Evolutionary conservation across 805 yeast genomes (phyloP).

Genomic region (Yamadazyma endophytica): DNA sequence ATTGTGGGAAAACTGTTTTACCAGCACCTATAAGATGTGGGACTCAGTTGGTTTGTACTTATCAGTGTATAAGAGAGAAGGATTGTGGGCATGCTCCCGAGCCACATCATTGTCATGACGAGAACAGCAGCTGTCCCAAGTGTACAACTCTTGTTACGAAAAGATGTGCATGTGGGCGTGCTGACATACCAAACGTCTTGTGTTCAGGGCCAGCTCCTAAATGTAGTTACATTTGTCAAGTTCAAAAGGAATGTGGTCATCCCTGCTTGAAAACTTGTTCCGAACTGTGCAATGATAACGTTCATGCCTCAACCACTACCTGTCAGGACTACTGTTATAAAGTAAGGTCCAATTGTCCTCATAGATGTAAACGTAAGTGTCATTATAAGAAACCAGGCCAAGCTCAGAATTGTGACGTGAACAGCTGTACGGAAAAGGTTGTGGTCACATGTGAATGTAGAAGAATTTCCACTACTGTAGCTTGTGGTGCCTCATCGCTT

Average conservation of each 20-base stretch:
- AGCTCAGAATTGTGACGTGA: constrained; percentile 43
- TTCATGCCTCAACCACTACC: constrained; percentile 41
- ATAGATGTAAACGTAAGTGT: constrained; percentile 58
- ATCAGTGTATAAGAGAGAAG: constrained; percentile 56
- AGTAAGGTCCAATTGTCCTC: constrained; percentile 57
- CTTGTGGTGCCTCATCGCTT: constrained; percentile 54
- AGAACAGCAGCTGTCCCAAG: constrained; percentile 57
- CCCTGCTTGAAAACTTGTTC: constrained; percentile 57
- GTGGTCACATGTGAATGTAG: constrained; percentile 64
- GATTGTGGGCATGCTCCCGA: constrained; percentile 71
- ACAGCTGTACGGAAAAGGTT: constrained; percentile 50
- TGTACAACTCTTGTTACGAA: constrained; percentile 61
- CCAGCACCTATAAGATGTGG: constrained; percentile 88
- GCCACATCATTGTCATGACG: constrained; percentile 72
- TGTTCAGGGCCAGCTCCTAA: constrained; percentile 68
- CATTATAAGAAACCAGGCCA: constrained; percentile 46
- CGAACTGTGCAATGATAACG: constrained; percentile 51
- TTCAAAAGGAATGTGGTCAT: constrained; percentile 36
- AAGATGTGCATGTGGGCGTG: constrained; percentile 58
- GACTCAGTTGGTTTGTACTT: constrained; percentile 55
- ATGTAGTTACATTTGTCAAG: constrained; percentile 45
- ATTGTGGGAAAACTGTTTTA: constrained; percentile 75
- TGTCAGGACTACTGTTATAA: constrained; percentile 62
- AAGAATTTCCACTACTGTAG: constrained; percentile 38
- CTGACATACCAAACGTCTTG: constrained; percentile 54